Evolutionary conservation across 352 stramenopile species (phyloP), one percentile per base, ranked within the genome.

Genomic region (Phytophthora litchii): DNA sequence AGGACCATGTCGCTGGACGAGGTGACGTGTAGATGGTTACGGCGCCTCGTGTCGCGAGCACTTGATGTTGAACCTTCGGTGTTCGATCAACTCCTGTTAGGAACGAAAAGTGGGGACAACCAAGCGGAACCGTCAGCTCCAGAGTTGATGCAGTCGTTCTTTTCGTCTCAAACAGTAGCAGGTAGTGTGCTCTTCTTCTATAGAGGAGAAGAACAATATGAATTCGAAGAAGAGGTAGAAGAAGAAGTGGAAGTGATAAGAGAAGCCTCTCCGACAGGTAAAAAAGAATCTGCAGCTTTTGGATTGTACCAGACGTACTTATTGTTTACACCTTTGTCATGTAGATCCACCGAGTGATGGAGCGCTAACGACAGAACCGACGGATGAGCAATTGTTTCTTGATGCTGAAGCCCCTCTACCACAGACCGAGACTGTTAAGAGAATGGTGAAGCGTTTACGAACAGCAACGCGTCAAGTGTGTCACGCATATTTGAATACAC

Each of bases 111-210:
- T 17, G 4, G 43, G 9, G 67, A 74, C 37, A 78, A 72, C 54
- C 66, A 88, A n/a, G 49, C 54, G 43, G 37, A 84, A 45, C 52
- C 55, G 14, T 41, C 68, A 5, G 72, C 78, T 17, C 53, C 45
- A 1, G 71, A 85, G 20, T 51, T 80, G 3, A 31, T 89, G 2
- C 72, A 75, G 29, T 64, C 54, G 25, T 95, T 95, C 60, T 91
- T 92, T 43, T 68, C 72, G 19, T 43, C 71, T 0, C 67, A 79
- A 34, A 76, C 68, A 0, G 75, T 86, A 9, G 74, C 83, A 23
- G 84, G 86, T 2, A 88, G 70, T 47, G 71, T 94, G 13, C 55
- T 92, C 5, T 95, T 95, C 63, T 94, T 94, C 55, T 90, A 73
- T 42, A 72, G 76, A 25, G 71, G 64, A 3, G 78, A 92, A 42